phyloP scores from a whole-genome alignment of 768 basidiomycete genomes.

The Sporobolomyces phaffii region DNA sequence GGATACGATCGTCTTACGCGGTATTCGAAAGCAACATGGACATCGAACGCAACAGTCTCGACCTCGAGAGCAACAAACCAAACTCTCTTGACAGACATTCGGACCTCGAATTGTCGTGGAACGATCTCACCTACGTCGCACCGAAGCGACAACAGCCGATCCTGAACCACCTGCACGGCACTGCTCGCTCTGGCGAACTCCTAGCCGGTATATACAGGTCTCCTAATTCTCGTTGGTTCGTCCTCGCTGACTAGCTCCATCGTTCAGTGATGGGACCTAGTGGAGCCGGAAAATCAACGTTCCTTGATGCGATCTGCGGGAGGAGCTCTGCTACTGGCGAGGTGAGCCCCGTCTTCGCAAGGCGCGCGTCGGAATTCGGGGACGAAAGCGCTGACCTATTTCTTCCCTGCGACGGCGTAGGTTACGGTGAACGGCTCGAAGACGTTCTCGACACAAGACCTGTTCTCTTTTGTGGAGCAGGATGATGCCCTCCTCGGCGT shows the following conservation, averaged over 20 bases:
- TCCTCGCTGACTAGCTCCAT: too few relatives aligned
- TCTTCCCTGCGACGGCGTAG: neutral
- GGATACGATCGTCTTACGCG: too few relatives aligned
- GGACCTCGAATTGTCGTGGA: slow-evolving; percentile 9
- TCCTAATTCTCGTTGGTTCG: neutral
- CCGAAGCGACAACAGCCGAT: slow-evolving; percentile 26
- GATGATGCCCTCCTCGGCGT: slow-evolving; percentile 59
- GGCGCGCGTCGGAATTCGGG: too few relatives aligned
- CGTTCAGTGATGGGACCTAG: slow-evolving; percentile 32
- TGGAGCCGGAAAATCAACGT: slow-evolving; percentile 47
- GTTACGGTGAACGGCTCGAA: slow-evolving; percentile 39
- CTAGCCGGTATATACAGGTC: slow-evolving; percentile 40
- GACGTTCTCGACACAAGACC: slow-evolving; percentile 46
- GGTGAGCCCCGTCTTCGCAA: neutral
- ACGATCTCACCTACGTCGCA: slow-evolving; percentile 1
- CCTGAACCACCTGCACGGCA: slow-evolving; percentile 32
- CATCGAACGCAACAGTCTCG: neutral
- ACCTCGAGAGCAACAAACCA: neutral
- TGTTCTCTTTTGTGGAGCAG: slow-evolving; percentile 58
- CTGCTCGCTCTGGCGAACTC: slow-evolving; percentile 38
- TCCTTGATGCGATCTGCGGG: slow-evolving; percentile 46
- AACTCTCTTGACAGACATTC: neutral
- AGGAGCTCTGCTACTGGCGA: slow-evolving; percentile 39
- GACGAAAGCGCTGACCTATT: too few relatives aligned
- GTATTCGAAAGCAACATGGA: too few relatives aligned